Base-by-base conservation (phyloP, 1,284 basidiomycete species). In the Boletus hoseneyae region DNA sequence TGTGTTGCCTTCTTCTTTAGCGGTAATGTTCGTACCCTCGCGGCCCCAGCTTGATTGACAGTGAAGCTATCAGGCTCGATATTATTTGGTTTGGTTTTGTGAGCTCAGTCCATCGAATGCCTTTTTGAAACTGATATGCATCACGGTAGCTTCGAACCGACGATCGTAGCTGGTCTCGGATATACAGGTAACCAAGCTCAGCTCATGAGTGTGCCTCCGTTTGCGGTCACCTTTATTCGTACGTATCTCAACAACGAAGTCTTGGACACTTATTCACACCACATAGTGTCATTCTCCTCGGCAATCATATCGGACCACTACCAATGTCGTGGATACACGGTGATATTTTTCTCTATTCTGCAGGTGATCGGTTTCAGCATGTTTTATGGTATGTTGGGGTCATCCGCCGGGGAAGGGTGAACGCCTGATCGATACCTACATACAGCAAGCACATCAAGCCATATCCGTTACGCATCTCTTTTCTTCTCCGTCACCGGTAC, bases 201-300 rank as follows among this genome's bases (percentile, higher is more conserved):
- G 45, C 65, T 79, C 3, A 73, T 77, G 73, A 76, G 69, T 23
- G 75, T 74, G 3, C 76, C 76, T 23, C 77, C 76, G 1, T 78
- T 71, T 42, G 73, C 66, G 1, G 59, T 60, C n/a, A 68, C 73
- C 11, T 77, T 76, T 51, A 58, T 70, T 27, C 48, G 77, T 77
- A 42, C n/a, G 55, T 56, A 27, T 12, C 42, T 32, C 21, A 1
- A 21, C 4, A 16, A 29, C 0, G 5, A 25, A 43, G 10, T 32
- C n/a, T 12, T 18, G 11, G 27, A 34, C 19, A 9, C 41, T 46
- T 21, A 29, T 39, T 47, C 2, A 49, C 23, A 36, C 25, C 13
- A 2, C 16, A 11, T 30, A 75, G 74, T 74, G 15, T 67, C 70
- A 1, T 64, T 77, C 47, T 53, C 70, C 30, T 62, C 66, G 21